Conservation (phyloP, 169 alveolate species). For the Plasmodium adleri region DNA sequence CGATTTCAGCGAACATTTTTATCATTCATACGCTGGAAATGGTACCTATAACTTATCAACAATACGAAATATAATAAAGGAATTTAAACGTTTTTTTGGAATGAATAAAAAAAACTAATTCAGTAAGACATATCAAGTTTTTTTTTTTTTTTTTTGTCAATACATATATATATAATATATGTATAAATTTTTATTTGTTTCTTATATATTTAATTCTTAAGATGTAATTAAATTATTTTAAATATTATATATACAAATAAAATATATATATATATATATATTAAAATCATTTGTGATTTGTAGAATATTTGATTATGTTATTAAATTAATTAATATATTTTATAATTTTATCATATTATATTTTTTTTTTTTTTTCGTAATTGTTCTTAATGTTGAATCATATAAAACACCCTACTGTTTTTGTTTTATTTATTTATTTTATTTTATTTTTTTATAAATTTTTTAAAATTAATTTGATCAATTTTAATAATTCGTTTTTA, state of each 20-base stretch:
- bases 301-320: too few species aligned
- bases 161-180: background rate
- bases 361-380: too few species aligned
- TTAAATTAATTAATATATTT: too few species aligned
- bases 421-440: background rate
- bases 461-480: conserved; percentile 12
- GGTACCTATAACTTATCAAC: conserved; percentile 48
- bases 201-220: background rate
- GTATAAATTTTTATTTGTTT: background rate
- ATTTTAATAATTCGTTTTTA: conserved; percentile 22
- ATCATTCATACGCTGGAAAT: conserved; percentile 69
- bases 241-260: background rate
- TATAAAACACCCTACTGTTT: too few species aligned
- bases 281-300: too few species aligned
- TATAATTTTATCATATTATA: too few species aligned
- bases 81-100: conserved; percentile 20
- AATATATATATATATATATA: too few species aligned
- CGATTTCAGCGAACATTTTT: conserved; percentile 64
- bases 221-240: background rate
- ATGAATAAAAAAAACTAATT: conserved; percentile 21
- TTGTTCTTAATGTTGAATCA: too few species aligned
- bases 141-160: conserved; percentile 1
- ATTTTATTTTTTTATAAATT: conserved; percentile 52
- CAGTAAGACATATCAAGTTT: background rate
- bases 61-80: conserved; percentile 5